Evolutionary conservation across 441 rosid genomes (phyloP), one percentile per base, ranked within the genome.

Genomic region (Erodium moschatum): DNA sequence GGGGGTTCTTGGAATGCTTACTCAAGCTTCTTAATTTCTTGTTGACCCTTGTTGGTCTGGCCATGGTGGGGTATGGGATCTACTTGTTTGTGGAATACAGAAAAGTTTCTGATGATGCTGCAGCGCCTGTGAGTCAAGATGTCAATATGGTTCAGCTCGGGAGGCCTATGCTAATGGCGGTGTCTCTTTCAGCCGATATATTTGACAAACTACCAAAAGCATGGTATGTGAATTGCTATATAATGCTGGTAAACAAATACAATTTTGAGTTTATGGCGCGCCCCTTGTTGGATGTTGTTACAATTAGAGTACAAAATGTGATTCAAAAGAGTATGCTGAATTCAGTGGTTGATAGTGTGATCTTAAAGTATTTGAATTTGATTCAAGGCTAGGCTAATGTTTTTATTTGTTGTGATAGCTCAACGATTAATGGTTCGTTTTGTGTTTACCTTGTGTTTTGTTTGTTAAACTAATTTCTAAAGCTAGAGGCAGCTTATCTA

Each of bases 1-100:
- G 76, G 78, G 91, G 97, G 50, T 92, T 76, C 82, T 78, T 86
- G 67, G 95, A 83, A 76, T 95, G 98, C 76, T 75, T 92, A 69
- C 72, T 95, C 77, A 92, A 89, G 93, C 84, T 95, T 67, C 76
- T 95, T 68, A 92, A 89, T 84, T 81, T 95, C 67, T 80, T 95
- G 71, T 72, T 95, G 76, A 86, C 96, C 69, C 75, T 92, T 76
- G 86, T n/a, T 73, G 99, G 99, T 65, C 85, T 92, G 76, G 87
- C 92, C 33, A 92, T 95, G 95, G 81, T 90, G 78, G 99, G 97
- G 21, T 95, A 87, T 77, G 99, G 99, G 69, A 89, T 91, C 75
- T 95, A 95, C 85, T 85, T 95, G 83, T 90, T 90, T 69, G 90
- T 95, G 18, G 89, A 87, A 84, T 95, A 83, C 74, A 78, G 81